These are phyloP conservation scores for Xanthoparmelia taractica DNA, from an alignment of 495 filamentous ascomycete species.

Conservation along the genomic window DNA sequence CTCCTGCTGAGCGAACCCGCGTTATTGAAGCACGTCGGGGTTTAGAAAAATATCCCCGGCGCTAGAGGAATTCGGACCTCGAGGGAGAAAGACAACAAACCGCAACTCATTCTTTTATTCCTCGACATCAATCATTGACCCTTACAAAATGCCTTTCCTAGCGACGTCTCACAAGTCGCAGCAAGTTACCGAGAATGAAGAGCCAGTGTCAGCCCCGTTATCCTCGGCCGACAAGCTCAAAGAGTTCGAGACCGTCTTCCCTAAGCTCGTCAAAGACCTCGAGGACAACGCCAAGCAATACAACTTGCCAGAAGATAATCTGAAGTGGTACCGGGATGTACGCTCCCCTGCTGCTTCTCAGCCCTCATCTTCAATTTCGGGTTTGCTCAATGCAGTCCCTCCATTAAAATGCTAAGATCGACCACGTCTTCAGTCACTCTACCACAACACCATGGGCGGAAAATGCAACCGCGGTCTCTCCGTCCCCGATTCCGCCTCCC, in stretches of 20 bases:
- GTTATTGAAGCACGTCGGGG: not conserved
- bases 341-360: slow-evolving; percentile 15
- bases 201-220: slow-evolving; percentile 33
- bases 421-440: slow-evolving; percentile 51
- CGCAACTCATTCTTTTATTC: too few relatives aligned
- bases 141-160: not conserved
- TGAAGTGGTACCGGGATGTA: slow-evolving; percentile 86
- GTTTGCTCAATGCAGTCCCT: not conserved
- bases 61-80: slow-evolving; percentile 46
- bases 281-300: slow-evolving; percentile 66
- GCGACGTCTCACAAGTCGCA: not conserved
- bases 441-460: slow-evolving; percentile 81
- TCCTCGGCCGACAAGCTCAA: slow-evolving; percentile 37
- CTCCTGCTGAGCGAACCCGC: not conserved
- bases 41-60: not conserved
- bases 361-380: not conserved
- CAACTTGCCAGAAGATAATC: slow-evolving; percentile 69
- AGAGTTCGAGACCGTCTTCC: slow-evolving; percentile 86
- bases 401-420: not conserved
- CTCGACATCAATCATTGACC: too few relatives aligned
- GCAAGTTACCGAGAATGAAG: not conserved
- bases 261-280: slow-evolving; percentile 67
- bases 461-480: slow-evolving; percentile 99
- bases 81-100: too few relatives aligned
- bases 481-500: slow-evolving; percentile 77